phyloP scores from a whole-genome alignment of 2,329 filamentous ascomycete species.

The Juglanconis sp. region DNA sequence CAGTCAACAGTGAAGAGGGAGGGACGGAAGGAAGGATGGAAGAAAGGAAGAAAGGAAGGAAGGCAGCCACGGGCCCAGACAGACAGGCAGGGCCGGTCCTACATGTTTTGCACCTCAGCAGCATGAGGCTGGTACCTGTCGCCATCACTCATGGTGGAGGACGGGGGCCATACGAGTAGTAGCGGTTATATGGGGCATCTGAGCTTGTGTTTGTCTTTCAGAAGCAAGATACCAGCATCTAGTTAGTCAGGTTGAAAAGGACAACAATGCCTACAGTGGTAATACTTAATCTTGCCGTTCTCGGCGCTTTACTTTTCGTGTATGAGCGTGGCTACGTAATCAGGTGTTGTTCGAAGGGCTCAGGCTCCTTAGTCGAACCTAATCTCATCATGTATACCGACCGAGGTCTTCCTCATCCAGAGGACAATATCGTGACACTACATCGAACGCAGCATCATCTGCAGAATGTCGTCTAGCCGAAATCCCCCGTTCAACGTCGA shows the following conservation, averaged over 20 bases:
- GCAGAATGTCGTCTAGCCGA: no score
- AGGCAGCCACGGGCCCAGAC: no score
- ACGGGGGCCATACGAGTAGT: neutral
- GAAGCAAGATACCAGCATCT: constrained; percentile 14
- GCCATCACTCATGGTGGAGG: neutral
- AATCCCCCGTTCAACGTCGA: no score
- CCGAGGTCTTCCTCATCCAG: no score
- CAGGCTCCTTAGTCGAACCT: no score
- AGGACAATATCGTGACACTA: no score
- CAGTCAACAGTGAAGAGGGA: neutral
- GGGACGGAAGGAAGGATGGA: neutral
- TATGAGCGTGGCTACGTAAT: no score
- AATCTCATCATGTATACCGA: no score
- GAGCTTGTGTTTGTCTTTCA: neutral
- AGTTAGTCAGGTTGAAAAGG: constrained; percentile 7
- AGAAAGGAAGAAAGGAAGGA: neutral
- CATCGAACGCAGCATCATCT: no score
- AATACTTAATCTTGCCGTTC: constrained; percentile 10
- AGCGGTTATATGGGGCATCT: constrained; percentile 10
- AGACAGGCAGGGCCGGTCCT: neutral
- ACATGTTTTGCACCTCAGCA: neutral
- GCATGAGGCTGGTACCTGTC: constrained; percentile 4
- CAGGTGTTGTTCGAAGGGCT: no score
- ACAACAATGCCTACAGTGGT: constrained; percentile 11
- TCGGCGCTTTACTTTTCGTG: neutral